These are phyloP conservation scores for Ustilago trichophora DNA, from an alignment of 1,284 basidiomycete genomes.

Conservation along the genomic window DNA sequence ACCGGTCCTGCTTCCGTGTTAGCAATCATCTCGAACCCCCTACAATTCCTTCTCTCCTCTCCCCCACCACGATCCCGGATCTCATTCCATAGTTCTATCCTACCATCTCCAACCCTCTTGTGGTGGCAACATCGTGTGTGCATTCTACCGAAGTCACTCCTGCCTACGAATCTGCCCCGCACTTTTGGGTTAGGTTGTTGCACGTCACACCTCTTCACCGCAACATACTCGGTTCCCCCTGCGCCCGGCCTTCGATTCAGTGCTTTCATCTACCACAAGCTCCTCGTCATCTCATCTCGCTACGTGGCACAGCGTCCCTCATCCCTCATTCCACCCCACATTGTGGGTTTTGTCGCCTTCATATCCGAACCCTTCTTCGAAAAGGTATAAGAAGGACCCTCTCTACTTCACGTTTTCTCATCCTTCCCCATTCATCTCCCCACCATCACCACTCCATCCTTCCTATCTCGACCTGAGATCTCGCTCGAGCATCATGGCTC, in stretches of 20 bases:
- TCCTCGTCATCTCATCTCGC: no score
- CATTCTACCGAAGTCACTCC: no score
- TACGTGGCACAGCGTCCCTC: no score
- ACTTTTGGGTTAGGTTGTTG: no score
- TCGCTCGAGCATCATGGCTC: no score
- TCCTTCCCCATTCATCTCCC: neutral
- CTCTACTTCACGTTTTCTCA: neutral
- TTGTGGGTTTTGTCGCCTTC: neutral
- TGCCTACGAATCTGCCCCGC: no score
- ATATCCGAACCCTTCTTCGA: neutral
- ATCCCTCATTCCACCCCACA: slow-evolving; percentile 1
- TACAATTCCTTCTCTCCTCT: neutral
- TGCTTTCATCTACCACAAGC: no score
- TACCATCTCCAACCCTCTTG: neutral
- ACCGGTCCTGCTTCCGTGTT: neutral
- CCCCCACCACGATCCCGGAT: slow-evolving; percentile 3
- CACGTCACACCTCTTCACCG: no score
- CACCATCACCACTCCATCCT: neutral
- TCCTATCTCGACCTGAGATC: neutral
- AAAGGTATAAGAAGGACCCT: slow-evolving; percentile 16
- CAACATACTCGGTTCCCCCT: no score
- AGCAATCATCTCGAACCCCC: neutral
- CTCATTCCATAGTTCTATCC: no score
- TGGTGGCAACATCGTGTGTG: no score
- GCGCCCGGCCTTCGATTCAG: no score